Base-by-base conservation (phyloP, 2,329 filamentous ascomycete genomes). In the Pseudocercospora vitis region DNA sequence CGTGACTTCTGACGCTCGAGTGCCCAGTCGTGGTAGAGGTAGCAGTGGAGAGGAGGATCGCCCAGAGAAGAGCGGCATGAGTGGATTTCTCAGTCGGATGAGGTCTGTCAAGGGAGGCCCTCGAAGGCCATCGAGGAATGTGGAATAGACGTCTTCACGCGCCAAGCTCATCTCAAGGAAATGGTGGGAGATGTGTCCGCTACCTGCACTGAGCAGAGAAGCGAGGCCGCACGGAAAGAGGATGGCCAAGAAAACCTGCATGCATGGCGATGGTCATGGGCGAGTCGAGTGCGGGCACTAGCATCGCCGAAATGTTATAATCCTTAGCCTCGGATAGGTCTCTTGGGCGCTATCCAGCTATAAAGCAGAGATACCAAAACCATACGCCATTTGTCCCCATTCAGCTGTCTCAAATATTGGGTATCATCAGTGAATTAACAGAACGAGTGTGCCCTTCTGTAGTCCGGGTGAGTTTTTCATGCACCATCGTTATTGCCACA, bases 51-150 rank as follows among this genome's bases (percentile, higher is more conserved):
- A 76, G 74, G 32, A 72, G 71, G 60, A 64, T 68, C 70, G 62
- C 76, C 51, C 50, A 23, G 52, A 39, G 11, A 39, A 46, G 18
- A 77, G 67, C n/a, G 59, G 70, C 71, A 74, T 56, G 26, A 56
- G 76, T 39, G 81, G 81, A 42, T 85, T 95, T 58, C 70, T 95
- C 57, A 88, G 82, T 48, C 82, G 89, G 50, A 89, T 94, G 75
- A 91, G 89, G 80, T 90, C 86, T 71, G 74, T 94, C 72, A 91
- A 89, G 76, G 86, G 86, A 47, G 83, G 83, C 26, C 79, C 85
- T 60, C 78, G 82, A 42, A 50, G 57, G 42, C 51, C 55, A 19
- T 44, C 55, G 51, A 63, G 33, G n/a, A 45, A 68, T 23, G 60
- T 70, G 45, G 66, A 70, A 3, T 71, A 72, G 55, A 61, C 24